A percentile compares a stretch with the other conserved stretches of the same genome.
Conservation (phyloP, 306 rosid species). For the Rubus parviflorus region DNA sequence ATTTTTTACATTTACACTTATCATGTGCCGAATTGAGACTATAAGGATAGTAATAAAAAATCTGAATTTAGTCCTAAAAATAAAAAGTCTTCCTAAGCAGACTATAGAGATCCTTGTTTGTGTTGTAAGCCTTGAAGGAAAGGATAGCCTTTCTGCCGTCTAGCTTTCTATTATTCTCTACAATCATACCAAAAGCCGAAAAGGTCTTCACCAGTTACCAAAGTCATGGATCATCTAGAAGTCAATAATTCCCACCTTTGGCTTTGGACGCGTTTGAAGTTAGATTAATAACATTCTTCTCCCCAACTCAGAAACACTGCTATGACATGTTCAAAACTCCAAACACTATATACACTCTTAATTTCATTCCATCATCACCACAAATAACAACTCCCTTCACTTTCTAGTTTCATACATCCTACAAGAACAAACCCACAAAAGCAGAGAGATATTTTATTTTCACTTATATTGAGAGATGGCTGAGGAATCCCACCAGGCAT, state of each 20-base stretch:
- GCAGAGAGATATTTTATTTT: not conserved
- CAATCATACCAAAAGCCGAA: not conserved
- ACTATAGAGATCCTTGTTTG: no score
- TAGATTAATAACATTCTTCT: no score
- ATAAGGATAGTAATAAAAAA: no score
- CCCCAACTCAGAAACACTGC: no score
- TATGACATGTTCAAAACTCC: no score
- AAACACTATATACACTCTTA: not conserved
- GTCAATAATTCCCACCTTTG: conserved; percentile 6
- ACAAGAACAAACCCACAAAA: not conserved
- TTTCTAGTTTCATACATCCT: not conserved
- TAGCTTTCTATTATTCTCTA: no score
- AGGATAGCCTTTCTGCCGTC: no score
- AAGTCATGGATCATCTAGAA: conserved; percentile 16
- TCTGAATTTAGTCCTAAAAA: no score
- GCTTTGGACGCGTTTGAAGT: not conserved
- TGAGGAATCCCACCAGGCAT: not conserved
- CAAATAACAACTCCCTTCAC: not conserved
- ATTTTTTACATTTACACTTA: no score
- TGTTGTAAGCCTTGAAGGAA: no score
- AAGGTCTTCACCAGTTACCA: not conserved
- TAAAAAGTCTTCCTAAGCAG: no score
- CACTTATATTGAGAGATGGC: conserved; percentile 4
- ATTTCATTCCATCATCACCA: not conserved
- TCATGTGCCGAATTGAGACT: no score